These are phyloP conservation scores for Ephemerocybe angulata DNA, from an alignment of 768 basidiomycete species.

Conservation along the genomic window DNA sequence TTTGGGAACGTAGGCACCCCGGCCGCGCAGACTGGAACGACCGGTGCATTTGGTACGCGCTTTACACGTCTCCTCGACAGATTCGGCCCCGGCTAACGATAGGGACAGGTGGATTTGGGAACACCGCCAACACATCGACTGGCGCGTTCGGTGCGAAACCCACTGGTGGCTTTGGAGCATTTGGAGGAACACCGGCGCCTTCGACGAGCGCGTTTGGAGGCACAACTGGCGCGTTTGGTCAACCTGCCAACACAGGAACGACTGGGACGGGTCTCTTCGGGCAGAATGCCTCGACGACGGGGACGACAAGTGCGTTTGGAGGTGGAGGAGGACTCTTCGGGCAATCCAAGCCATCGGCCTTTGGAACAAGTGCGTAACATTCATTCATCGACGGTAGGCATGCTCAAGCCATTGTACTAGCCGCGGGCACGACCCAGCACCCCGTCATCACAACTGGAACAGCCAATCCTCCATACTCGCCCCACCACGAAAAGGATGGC, in stretches of 20 bases:
- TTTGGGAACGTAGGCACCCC: conserved; percentile 58
- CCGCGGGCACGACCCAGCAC: neutral
- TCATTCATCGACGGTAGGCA: neutral
- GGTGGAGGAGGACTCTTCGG: conserved; percentile 13
- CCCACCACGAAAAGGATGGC: conserved; percentile 64
- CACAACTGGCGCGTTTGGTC: conserved; percentile 57
- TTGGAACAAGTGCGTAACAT: conserved; percentile 38
- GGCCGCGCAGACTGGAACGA: conserved; percentile 14
- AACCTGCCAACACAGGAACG: conserved; percentile 16
- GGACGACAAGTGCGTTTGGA: conserved; percentile 35
- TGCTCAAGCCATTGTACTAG: neutral
- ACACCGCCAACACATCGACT: conserved; percentile 34
- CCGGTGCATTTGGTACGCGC: conserved; percentile 16
- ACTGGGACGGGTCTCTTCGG: conserved; percentile 11
- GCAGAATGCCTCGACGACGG: conserved; percentile 34
- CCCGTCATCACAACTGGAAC: conserved; percentile 60
- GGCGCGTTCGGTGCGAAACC: conserved; percentile 68
- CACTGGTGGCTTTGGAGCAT: conserved; percentile 71
- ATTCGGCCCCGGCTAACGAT: neutral
- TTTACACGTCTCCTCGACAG: neutral
- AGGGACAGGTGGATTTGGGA: conserved; percentile 21
- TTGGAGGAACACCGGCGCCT: conserved; percentile 46
- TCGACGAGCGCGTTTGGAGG: conserved; percentile 33
- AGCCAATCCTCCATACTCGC: conserved; percentile 57
- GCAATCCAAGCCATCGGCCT: conserved; percentile 32